Conservation (phyloP, 1,139 yeast species). For the Saccharomyces uvarum region DNA sequence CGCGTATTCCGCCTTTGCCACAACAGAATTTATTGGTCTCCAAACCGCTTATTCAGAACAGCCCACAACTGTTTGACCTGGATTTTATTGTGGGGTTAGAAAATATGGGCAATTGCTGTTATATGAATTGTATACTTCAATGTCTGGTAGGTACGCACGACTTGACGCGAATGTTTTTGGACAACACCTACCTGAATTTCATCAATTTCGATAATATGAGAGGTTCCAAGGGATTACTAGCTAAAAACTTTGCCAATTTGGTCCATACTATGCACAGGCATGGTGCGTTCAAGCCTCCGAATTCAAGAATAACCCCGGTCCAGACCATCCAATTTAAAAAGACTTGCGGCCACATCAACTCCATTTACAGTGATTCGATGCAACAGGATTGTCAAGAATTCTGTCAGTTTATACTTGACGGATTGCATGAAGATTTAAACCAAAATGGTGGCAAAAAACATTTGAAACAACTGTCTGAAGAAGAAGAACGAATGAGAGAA, state of each 20-base stretch:
- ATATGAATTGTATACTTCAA: conserved; percentile 86
- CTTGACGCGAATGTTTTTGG: conserved; percentile 40
- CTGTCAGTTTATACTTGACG: conserved; percentile 73
- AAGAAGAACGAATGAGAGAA: conserved; percentile 72
- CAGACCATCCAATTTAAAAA: conserved; percentile 42
- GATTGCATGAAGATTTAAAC: conserved; percentile 79
- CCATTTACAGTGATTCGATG: conserved; percentile 57
- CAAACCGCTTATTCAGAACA: neutral
- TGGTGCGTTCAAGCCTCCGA: neutral
- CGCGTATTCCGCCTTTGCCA: neutral
- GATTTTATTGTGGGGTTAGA: conserved; percentile 49
- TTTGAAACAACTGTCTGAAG: conserved; percentile 51
- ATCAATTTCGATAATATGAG: conserved; percentile 65
- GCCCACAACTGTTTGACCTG: conserved; percentile 9
- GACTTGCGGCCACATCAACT: conserved; percentile 56
- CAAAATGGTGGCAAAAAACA: conserved; percentile 48
- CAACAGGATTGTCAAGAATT: conserved; percentile 95
- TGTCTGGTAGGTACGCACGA: conserved; percentile 53
- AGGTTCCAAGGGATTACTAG: conserved; percentile 78
- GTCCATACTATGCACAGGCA: conserved; percentile 46
- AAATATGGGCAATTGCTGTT: conserved; percentile 85
- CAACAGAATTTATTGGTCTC: neutral
- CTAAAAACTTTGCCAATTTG: conserved; percentile 60
- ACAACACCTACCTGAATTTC: conserved; percentile 54
- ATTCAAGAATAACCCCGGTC: conserved; percentile 28